Evolutionary conservation across 306 rosid species (phyloP).

Genomic region (Phaseolus lunatus): DNA sequence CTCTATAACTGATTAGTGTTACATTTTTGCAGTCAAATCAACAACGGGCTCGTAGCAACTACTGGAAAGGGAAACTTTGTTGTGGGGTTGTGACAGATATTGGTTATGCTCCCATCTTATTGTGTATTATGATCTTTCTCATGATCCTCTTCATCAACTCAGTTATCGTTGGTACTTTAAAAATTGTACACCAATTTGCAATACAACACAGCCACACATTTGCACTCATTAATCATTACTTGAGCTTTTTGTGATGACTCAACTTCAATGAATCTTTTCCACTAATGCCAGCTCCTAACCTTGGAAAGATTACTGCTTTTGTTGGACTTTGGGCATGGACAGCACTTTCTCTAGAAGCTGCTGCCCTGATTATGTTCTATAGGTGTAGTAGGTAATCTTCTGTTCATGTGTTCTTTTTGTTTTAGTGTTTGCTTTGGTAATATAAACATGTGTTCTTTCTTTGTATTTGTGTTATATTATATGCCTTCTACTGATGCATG

Average conservation of each 20-base stretch:
- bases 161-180: slow-evolving; percentile 71
- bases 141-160: slow-evolving; percentile 78
- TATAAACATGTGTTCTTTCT: slow-evolving; percentile 23
- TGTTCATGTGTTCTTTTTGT: slow-evolving; percentile 33
- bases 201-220: slow-evolving; percentile 1
- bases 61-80: slow-evolving; percentile 63
- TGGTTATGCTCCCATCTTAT: slow-evolving; percentile 86
- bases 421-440: slow-evolving; percentile 29
- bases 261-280: slow-evolving; percentile 50
- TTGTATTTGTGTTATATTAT: slow-evolving; percentile 19
- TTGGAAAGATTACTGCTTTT: slow-evolving; percentile 82
- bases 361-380: slow-evolving; percentile 76
- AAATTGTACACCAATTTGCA: slow-evolving; percentile 37
- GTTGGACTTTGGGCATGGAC: slow-evolving; percentile 92
- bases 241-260: slow-evolving; percentile 39
- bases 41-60: slow-evolving; percentile 57
- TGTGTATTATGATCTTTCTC: slow-evolving; percentile 59
- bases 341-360: slow-evolving; percentile 65
- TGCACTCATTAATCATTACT: neutral
- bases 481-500: neutral
- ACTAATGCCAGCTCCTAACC: slow-evolving; percentile 70
- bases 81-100: slow-evolving; percentile 56
- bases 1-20: slow-evolving; percentile 41
- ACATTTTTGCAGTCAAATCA: slow-evolving; percentile 70
- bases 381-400: slow-evolving; percentile 84